These are phyloP conservation scores for Senecio squalidus DNA, from an alignment of 140 eudicot genomes.

Conservation along the genomic window DNA sequence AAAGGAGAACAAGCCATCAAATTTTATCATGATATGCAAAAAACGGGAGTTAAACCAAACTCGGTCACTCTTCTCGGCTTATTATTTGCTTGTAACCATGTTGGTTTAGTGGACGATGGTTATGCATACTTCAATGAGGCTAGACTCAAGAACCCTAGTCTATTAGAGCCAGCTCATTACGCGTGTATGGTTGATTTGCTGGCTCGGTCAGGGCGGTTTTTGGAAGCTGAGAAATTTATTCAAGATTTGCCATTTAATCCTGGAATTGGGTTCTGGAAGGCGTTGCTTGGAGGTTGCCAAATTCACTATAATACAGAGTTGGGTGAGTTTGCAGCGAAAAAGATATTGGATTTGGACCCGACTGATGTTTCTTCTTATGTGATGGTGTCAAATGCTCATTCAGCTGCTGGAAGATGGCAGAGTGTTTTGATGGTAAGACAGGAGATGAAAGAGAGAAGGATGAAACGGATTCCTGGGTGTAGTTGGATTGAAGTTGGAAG, in stretches of 20 bases:
- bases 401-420: constrained; percentile 70
- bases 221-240: constrained; percentile 59
- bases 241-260: constrained; percentile 72
- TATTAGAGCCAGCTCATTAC: constrained; percentile 57
- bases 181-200: constrained; percentile 75
- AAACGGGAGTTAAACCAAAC: constrained; percentile 38
- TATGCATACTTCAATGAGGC: constrained; percentile 50
- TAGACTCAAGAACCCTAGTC: constrained; percentile 32
- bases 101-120: constrained; percentile 60
- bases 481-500: constrained; percentile 73
- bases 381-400: constrained; percentile 80
- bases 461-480: constrained; percentile 64
- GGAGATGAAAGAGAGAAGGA: constrained; percentile 56
- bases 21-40: constrained; percentile 37
- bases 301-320: constrained; percentile 52
- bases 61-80: constrained; percentile 66
- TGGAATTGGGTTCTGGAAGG: constrained; percentile 82
- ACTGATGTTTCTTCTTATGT: constrained; percentile 67
- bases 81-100: constrained; percentile 68
- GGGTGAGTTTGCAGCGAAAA: constrained; percentile 53
- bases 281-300: constrained; percentile 77
- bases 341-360: constrained; percentile 65
- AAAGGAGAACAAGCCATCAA: constrained; percentile 37
- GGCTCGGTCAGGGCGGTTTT: constrained; percentile 67
- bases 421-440: constrained; percentile 36